Evolutionary conservation across 2,329 filamentous ascomycete species (phyloP).

Genomic region (Trichoderma arundinaceum): DNA sequence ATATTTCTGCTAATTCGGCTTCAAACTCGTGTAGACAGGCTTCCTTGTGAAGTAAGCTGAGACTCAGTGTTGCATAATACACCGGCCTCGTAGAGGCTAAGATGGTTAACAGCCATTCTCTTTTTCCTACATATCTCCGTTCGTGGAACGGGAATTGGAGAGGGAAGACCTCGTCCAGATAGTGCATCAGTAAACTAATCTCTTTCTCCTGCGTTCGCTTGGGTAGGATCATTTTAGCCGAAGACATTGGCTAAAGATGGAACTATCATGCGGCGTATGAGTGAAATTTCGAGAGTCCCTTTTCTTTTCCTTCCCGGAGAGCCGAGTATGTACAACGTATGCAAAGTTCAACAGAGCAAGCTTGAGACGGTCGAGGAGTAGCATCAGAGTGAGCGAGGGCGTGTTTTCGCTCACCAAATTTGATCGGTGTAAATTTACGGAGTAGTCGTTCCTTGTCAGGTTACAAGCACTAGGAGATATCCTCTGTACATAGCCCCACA

Average conservation of each 20-base stretch:
- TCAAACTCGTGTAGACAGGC: neutral
- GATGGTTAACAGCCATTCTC: neutral
- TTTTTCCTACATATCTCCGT: neutral
- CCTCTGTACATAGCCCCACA: too few relatives aligned
- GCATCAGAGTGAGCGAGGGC: neutral
- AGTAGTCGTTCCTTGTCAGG: neutral
- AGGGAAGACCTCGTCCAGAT: neutral
- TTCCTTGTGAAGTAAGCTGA: neutral
- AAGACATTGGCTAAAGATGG: neutral
- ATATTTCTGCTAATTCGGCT: neutral
- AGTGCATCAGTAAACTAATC: conserved; percentile 1
- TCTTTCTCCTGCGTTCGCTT: neutral
- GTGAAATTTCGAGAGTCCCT: neutral
- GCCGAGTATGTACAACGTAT: neutral
- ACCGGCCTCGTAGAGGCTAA: neutral
- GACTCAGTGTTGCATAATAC: neutral
- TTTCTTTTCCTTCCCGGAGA: neutral
- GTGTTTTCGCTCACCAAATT: neutral
- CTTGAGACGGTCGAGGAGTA: neutral
- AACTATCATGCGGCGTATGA: neutral
- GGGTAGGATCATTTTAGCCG: neutral
- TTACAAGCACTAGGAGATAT: too few relatives aligned
- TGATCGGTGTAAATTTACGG: neutral
- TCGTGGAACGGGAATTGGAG: neutral
- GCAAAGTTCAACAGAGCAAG: neutral